These are phyloP conservation scores for Populus trichocarpa DNA, from an alignment of 441 rosid species.

Conservation along the genomic window DNA sequence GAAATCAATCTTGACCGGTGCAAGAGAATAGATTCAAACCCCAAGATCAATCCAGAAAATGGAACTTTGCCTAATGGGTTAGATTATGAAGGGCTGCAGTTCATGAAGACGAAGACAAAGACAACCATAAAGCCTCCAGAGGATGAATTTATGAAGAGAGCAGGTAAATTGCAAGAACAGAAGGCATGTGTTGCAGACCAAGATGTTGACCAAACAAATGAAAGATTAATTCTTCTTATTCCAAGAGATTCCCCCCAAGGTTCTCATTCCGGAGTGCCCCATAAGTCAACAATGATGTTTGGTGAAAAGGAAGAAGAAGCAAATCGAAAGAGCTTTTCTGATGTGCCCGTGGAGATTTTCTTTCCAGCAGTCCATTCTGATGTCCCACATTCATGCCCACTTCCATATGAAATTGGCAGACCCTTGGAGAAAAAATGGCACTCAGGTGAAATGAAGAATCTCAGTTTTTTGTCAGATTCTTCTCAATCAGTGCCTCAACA, in stretches of 20 bases:
- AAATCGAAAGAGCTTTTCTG: slow-evolving; percentile 38
- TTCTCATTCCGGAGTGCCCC: slow-evolving; percentile 33
- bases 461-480: slow-evolving; percentile 28
- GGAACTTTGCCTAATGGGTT: slow-evolving; percentile 30
- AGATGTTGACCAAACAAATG: slow-evolving; percentile 16
- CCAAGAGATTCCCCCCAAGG: slow-evolving; percentile 41
- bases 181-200: slow-evolving; percentile 20
- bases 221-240: slow-evolving; percentile 42
- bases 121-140: slow-evolving; percentile 35
- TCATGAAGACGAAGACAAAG: slow-evolving; percentile 24
- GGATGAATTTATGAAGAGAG: slow-evolving; percentile 33
- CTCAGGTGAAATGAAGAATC: slow-evolving; percentile 33
- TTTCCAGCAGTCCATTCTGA: slow-evolving; percentile 25
- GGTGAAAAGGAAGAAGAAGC: slow-evolving; percentile 39
- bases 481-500: slow-evolving; percentile 40
- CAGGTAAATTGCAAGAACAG: slow-evolving; percentile 37
- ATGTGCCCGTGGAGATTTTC: slow-evolving; percentile 28
- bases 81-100: slow-evolving; percentile 31
- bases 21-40: slow-evolving; percentile 35
- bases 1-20: slow-evolving; percentile 10
- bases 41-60: slow-evolving; percentile 26
- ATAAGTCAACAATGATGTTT: slow-evolving; percentile 29
- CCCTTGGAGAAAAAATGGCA: slow-evolving; percentile 30
- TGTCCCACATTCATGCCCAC: slow-evolving; percentile 41
- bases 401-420: slow-evolving; percentile 38